Evolutionary conservation across 768 basidiomycete species (phyloP), one percentile per base, ranked within the genome.

Genomic region (Leccinum imitatum): DNA sequence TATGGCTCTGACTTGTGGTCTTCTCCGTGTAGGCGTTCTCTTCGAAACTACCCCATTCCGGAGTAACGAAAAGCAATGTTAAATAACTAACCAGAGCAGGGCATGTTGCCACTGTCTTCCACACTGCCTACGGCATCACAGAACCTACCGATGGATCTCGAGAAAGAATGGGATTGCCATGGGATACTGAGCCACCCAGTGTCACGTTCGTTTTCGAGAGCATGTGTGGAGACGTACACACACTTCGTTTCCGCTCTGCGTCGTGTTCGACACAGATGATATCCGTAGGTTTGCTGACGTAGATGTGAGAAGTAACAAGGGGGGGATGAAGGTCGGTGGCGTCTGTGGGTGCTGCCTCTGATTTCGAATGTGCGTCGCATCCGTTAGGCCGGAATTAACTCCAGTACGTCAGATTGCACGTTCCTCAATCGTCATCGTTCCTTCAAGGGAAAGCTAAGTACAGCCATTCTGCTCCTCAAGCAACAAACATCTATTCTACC

Each of bases 41-140:
- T 21, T n/a, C 41, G 3, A 37, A 31, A 31, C 55, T 39, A 13
- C 30, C n/a, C 27, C 13, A 46, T 33, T 37, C 31, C 33, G 50
- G 25, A 15, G 23, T 41, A 31, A 44, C 15, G 23, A 50, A 21
- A 47, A 62, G 19, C 6, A 58, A 23, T 30, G 14, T 46, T 59
- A 92, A 90, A 85, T 74, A 97, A 97, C 71, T 94, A 91, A 65
- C 93, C 94, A 6, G 87, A 84, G 62, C 80, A 90, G 1, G 84
- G 88, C 7, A 97, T 96, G 73, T 87, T 93, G 4, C 91, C 95
- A 0, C 74, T 97, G 21, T 95, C 93, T 0, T 96, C 93, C 1
- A 96, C 82, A 0, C 75, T 80, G 3, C 90, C 95, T 0, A 85
- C 85, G 0, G 3, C 17, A 93, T 97, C 61, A 73, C 96, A 15